These are phyloP conservation scores for Aspergillus udagawae DNA, from an alignment of 2,329 filamentous ascomycete species.

Conservation along the genomic window DNA sequence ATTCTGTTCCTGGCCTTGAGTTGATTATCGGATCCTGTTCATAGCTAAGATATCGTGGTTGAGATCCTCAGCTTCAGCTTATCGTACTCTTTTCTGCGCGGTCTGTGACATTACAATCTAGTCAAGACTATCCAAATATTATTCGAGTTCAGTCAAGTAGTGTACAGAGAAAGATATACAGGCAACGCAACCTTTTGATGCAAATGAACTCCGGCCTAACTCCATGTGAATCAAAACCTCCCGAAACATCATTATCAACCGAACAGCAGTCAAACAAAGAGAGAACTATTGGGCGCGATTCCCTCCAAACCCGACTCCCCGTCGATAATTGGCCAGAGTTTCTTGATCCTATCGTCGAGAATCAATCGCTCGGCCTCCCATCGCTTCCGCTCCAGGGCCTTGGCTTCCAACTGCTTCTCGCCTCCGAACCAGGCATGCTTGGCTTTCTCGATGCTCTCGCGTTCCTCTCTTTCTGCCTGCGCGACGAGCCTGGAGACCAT, in stretches of 20 bases:
- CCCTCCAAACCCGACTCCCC: constrained; percentile 26
- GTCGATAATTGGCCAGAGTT: constrained; percentile 28
- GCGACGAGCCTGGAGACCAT: constrained; percentile 69
- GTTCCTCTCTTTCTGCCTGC: constrained; percentile 34
- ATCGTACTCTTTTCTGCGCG: too few species aligned
- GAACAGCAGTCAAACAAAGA: constrained; percentile 20
- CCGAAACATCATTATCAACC: not conserved
- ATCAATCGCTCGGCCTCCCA: constrained; percentile 41
- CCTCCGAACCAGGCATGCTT: constrained; percentile 32
- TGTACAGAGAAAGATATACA: not conserved
- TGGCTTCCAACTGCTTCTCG: constrained; percentile 23
- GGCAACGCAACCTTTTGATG: not conserved
- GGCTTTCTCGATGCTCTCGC: constrained; percentile 30
- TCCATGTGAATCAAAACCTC: not conserved
- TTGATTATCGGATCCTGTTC: not conserved
- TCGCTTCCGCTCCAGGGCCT: constrained; percentile 27
- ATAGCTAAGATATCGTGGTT: not conserved
- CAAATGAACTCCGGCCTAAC: constrained; percentile 1
- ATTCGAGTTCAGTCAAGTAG: not conserved
- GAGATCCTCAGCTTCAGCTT: not conserved
- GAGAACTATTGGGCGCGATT: constrained; percentile 26
- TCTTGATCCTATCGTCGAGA: constrained; percentile 32
- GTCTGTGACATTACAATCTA: not conserved
- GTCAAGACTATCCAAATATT: not conserved
- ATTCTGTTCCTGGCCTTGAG: not conserved